Evolutionary conservation across 2,329 filamentous ascomycete genomes (phyloP).

Genomic region (Fusarium palustre): DNA sequence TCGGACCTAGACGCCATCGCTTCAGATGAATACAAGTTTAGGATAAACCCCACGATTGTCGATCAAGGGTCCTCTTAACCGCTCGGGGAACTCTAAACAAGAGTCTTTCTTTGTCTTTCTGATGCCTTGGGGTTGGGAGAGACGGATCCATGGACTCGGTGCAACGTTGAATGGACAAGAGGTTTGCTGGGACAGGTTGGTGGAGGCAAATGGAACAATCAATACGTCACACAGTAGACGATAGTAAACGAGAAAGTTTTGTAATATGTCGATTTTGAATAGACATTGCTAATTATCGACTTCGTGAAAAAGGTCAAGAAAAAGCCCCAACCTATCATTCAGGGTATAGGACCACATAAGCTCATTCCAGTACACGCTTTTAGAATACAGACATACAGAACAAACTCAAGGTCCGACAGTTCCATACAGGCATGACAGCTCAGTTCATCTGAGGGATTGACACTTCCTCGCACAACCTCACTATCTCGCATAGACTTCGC

Average conservation of each 20-base stretch:
- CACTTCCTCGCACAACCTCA: constrained; percentile 53
- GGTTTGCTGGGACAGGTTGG: neutral
- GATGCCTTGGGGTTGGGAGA: neutral
- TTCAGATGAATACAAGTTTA: constrained; percentile 4
- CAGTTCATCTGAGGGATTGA: neutral
- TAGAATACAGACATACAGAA: neutral
- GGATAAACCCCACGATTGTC: neutral
- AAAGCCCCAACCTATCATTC: constrained; percentile 29
- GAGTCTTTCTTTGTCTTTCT: neutral
- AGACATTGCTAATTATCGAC: constrained; percentile 35
- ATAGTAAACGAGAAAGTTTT: neutral
- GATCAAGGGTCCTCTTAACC: constrained; percentile 6
- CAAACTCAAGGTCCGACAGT: neutral
- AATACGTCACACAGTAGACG: constrained; percentile 11
- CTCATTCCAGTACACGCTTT: constrained; percentile 16
- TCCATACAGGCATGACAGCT: neutral
- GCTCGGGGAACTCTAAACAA: constrained; percentile 3
- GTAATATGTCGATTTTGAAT: constrained; percentile 25
- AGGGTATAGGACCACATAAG: constrained; percentile 44
- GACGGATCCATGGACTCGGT: constrained; percentile 9
- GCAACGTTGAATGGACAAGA: constrained; percentile 1
- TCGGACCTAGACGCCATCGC: constrained; percentile 14
- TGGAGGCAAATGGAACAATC: neutral
- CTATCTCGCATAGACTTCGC: constrained; percentile 58
- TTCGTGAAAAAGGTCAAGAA: constrained; percentile 14